Evolutionary conservation across 345 rosid species (phyloP).

Genomic region (Salix arbutifolia): DNA sequence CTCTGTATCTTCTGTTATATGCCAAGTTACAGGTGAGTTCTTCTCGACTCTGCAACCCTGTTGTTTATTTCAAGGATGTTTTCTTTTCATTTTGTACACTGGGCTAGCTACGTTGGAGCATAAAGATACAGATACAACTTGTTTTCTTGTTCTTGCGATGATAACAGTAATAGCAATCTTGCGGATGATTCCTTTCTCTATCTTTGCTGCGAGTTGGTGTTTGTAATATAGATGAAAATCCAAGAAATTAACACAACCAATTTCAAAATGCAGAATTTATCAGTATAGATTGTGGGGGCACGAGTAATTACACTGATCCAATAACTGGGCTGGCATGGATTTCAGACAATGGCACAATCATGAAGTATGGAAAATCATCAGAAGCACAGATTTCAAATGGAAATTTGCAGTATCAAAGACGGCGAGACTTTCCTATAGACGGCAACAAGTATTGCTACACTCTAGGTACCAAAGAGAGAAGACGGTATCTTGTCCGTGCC

Average conservation of each 20-base stretch:
- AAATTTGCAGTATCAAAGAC: slow-evolving; percentile 45
- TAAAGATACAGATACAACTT: background rate
- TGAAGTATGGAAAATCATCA: slow-evolving; percentile 50
- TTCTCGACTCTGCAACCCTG: background rate
- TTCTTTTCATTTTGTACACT: background rate
- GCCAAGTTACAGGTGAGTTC: slow-evolving; percentile 30
- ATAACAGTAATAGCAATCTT: background rate
- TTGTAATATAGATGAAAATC: background rate
- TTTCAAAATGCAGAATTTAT: slow-evolving; percentile 56
- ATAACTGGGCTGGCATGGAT: slow-evolving; percentile 77
- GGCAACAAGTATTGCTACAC: slow-evolving; percentile 77
- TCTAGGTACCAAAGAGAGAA: slow-evolving; percentile 58
- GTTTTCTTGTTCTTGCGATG: background rate
- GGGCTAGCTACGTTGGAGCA: background rate
- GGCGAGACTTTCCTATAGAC: slow-evolving; percentile 83
- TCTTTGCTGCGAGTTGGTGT: background rate
- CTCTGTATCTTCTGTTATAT: slow-evolving; percentile 19
- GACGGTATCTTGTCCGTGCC: slow-evolving; percentile 82
- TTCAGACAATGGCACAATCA: slow-evolving; percentile 55
- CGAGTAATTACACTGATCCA: slow-evolving; percentile 60
- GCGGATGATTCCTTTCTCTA: background rate
- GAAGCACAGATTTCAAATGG: slow-evolving; percentile 34
- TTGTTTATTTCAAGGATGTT: background rate
- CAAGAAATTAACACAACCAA: background rate
- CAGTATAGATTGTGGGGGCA: slow-evolving; percentile 90